Conservation (phyloP, 768 basidiomycete genomes). For the Termitomyces sp. region DNA sequence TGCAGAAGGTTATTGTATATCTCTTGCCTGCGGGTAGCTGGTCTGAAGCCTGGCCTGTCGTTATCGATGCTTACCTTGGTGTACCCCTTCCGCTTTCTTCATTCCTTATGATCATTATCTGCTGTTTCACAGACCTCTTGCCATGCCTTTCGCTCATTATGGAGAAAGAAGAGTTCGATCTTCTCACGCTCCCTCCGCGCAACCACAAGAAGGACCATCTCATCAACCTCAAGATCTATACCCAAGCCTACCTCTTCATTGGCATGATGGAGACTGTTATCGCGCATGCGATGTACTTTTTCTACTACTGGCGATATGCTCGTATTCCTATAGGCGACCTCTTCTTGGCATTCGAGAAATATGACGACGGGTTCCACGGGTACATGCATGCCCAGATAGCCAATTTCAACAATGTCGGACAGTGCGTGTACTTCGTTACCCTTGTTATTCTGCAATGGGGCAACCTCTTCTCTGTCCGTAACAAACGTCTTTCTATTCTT, state of each 20-base stretch:
- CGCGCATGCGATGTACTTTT: constrained; percentile 30
- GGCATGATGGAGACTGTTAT: constrained; percentile 19
- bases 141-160: constrained; percentile 18
- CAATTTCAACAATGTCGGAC: constrained; percentile 37
- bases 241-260: constrained; percentile 18
- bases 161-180: constrained; percentile 22
- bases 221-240: constrained; percentile 21
- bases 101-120: constrained; percentile 22
- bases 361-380: constrained; percentile 35
- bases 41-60: constrained; percentile 56
- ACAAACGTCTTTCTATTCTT: constrained; percentile 42
- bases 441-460: constrained; percentile 48
- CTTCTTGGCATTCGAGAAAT: constrained; percentile 41
- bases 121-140: constrained; percentile 19
- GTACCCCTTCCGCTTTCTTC: constrained; percentile 58
- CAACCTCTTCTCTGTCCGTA: constrained; percentile 41
- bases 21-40: constrained; percentile 55
- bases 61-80: constrained; percentile 56
- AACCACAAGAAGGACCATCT: constrained; percentile 21
- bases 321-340: constrained; percentile 35
- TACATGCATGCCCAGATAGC: constrained; percentile 28
- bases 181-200: constrained; percentile 20
- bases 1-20: constrained; percentile 51
- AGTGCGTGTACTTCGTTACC: constrained; percentile 35
- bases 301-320: constrained; percentile 36